Base-by-base conservation (phyloP, 164 flowering plant species). In the Saururus chinensis region DNA sequence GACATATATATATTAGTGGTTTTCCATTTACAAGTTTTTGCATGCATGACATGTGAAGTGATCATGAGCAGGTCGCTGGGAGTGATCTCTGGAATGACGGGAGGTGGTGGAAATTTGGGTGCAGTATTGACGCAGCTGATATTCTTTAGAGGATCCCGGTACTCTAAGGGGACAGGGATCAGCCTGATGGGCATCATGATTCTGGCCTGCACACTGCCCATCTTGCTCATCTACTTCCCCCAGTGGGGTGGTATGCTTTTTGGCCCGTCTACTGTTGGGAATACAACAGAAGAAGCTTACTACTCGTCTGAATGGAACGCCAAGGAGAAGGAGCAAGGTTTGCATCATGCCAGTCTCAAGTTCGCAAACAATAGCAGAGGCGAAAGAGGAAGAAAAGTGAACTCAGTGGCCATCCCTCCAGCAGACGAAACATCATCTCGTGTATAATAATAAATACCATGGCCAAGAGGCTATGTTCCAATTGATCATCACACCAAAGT, bases 221-320 rank as follows among this genome's bases (percentile, higher is more conserved):
- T 89, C 25, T 57, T 57, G 42, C 68, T 89, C 19, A 85, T 89
- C 51, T 76, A 87, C 80, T 92, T 89, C 77, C 92, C 96, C 48
- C 90, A 85, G 63, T 91, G 98, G 96, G 98, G 98, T 10, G 92
- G 98, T 13, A 85, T 85, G 95, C 73, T 88, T 26, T 82, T 75
- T 48, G 84, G 87, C 21, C 88, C 98, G 17, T 80, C 89, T 26
- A 51, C 76, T 19, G 66, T 72, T 60, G 75, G 67, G 20, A 68
- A 64, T 21, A 66, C 74, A 40, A 71, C 86, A 4, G 98, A 92
- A 70, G 96, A 87, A 68, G 83, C 80, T 19, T 92, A 92, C 66
- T 92, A 92, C 73, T 7, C 76, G 68, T 67, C 79, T 7, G 98
- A 92, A 67, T 92, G 96, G 98, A 77, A 52, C 49, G 56, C 68